Percentiles rank a stretch among this genome's conserved stretches.
Evolutionary conservation across 805 yeast genomes (phyloP).

Genomic region (Wickerhamomyces pijperi): DNA sequence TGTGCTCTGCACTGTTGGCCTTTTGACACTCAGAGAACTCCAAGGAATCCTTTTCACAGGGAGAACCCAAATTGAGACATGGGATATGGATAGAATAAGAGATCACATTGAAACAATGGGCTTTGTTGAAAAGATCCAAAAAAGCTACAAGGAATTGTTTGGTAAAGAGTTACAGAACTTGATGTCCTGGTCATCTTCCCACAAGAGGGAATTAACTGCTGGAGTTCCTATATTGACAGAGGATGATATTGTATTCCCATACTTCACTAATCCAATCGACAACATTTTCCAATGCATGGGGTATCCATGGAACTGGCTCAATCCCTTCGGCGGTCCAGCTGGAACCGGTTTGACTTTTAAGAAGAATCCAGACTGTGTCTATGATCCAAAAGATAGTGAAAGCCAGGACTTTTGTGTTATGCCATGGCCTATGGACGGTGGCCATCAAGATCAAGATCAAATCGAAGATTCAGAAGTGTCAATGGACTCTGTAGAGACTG

Average conservation of each 20-base stretch:
- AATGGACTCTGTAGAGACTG: too few relatives aligned
- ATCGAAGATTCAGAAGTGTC: too few relatives aligned
- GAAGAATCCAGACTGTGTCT: slow-evolving; percentile 23
- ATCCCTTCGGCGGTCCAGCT: slow-evolving; percentile 58
- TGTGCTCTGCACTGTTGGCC: slow-evolving; percentile 46
- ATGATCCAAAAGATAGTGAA: slow-evolving; percentile 31
- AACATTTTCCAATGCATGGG: slow-evolving; percentile 53
- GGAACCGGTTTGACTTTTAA: slow-evolving; percentile 50
- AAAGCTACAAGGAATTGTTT: slow-evolving; percentile 25
- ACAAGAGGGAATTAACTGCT: slow-evolving; percentile 5
- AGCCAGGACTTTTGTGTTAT: slow-evolving; percentile 50
- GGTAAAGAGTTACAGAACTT: slow-evolving; percentile 12
- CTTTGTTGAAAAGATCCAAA: slow-evolving; percentile 38
- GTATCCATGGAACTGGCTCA: slow-evolving; percentile 47
- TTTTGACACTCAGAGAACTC: slow-evolving; percentile 53
- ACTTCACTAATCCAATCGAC: slow-evolving; percentile 51
- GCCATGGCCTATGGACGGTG: slow-evolving; percentile 95
- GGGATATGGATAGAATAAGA: slow-evolving; percentile 84
- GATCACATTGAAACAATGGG: slow-evolving; percentile 46
- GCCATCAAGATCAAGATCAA: slow-evolving; percentile 24
- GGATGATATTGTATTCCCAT: slow-evolving; percentile 75
- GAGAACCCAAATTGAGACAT: slow-evolving; percentile 79
- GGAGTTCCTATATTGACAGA: slow-evolving; percentile 27
- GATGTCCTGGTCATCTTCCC: slow-evolving; percentile 14
- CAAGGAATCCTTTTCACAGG: slow-evolving; percentile 47